Evolutionary conservation across 2,329 filamentous ascomycete species (phyloP), one percentile per base, ranked within the genome.

Genomic region (Trichoderma sp.): DNA sequence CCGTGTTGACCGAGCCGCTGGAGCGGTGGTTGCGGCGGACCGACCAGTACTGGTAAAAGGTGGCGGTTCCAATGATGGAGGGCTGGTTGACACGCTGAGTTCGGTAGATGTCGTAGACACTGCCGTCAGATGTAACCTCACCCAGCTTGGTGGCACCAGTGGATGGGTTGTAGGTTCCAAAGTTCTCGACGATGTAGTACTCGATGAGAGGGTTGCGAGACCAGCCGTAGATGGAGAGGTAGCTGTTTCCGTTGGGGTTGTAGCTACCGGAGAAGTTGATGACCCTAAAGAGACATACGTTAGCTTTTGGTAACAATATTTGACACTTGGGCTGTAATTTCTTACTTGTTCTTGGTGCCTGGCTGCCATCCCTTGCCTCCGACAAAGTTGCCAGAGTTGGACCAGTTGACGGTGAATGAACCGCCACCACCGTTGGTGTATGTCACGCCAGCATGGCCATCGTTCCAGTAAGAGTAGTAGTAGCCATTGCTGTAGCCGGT

Each of bases 41-140:
- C 14, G 67, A 70, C 67, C 67, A 70, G 67, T 70, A 70, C 57
- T 70, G 67, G 67, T 70, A 70, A 47, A 70, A 70, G 67, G 67
- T 70, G 57, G 67, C 57, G 7, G 57, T 70, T 12, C 67, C 67
- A 21, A 62, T 62, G 67, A 70, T 70, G 57, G 67, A 70, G 8
- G 67, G 67, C 67, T 70, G 67, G 67, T 70, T 70, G 28, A 70
- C 57, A 11, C 67, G 67, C 57, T 70, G 67, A 21, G 67, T 70
- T 21, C 57, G 67, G 67, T 70, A 70, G 21, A 70, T 70, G 28
- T 70, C 67, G 39, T 70, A 70, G 67, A 58, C 56, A 58, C 67
- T 70, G 57, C 67, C 67, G 28, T 70, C 67, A 9, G 67, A 61
- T 8, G 67, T 70, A 28, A 70, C 57, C 39, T 70, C 67, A 6